Evolutionary conservation across 2,329 filamentous ascomycete genomes (phyloP).

Genomic region (Tricladium varicosporioides): DNA sequence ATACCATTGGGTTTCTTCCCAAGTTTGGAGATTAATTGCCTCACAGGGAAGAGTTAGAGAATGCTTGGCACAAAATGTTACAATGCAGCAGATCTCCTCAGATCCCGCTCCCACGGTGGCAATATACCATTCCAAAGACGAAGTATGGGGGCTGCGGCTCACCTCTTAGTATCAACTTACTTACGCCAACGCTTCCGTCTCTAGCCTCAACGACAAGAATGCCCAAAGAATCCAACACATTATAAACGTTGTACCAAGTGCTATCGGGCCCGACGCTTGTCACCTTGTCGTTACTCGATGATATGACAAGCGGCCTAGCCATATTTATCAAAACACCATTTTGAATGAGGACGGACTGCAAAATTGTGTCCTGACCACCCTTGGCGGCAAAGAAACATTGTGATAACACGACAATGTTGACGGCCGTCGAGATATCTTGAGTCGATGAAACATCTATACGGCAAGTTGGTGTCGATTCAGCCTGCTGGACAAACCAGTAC

Average conservation of each 20-base stretch:
- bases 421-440: constrained; percentile 15
- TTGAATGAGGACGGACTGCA: constrained; percentile 49
- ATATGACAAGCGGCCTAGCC: constrained; percentile 26
- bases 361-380: constrained; percentile 22
- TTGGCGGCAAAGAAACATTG: constrained; percentile 24
- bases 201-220: constrained; percentile 36
- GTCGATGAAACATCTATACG: constrained; percentile 16
- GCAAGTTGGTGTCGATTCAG: constrained; percentile 17
- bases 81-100: too few relatives aligned
- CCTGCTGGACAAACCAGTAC: constrained; percentile 18
- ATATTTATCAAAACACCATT: constrained; percentile 50
- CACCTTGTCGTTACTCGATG: constrained; percentile 27
- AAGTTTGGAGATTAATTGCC: too few relatives aligned
- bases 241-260: constrained; percentile 40
- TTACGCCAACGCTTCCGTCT: constrained; percentile 22
- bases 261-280: constrained; percentile 36
- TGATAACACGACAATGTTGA: constrained; percentile 16
- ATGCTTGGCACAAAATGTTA: too few relatives aligned
- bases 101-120: too few relatives aligned
- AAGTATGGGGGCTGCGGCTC: background rate
- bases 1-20: constrained; percentile 18
- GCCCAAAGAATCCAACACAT: constrained; percentile 27
- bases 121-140: too few relatives aligned
- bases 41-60: too few relatives aligned
- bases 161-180: constrained; percentile 22